These are phyloP conservation scores for Alternaria sp. DNA, from an alignment of 2,329 filamentous ascomycete species.

Conservation along the genomic window DNA sequence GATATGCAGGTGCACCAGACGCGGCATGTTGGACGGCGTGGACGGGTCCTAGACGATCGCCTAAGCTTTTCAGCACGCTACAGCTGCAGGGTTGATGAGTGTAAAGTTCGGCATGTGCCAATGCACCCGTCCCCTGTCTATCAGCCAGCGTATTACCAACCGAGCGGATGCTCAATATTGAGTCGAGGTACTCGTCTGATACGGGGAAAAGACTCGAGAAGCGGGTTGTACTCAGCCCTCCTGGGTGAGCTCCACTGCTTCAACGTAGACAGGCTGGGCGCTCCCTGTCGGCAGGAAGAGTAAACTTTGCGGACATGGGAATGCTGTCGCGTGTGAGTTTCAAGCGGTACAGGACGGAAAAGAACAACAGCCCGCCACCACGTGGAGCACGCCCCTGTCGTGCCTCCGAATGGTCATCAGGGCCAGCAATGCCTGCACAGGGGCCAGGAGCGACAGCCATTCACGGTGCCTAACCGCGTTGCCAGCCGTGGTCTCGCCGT, in stretches of 20 bases:
- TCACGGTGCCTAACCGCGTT: constrained; percentile 23
- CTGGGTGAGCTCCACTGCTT: constrained; percentile 1
- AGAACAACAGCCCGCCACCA: constrained; percentile 26
- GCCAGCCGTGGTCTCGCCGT: constrained; percentile 22
- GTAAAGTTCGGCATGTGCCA: constrained; percentile 21
- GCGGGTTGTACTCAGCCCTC: neutral
- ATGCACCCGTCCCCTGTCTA: constrained; percentile 13
- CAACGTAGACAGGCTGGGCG: constrained; percentile 1
- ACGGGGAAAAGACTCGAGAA: constrained; percentile 13
- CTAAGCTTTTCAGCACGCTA: constrained; percentile 18
- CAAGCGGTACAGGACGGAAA: constrained; percentile 17
- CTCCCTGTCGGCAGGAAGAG: constrained; percentile 4
- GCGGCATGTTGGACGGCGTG: constrained; percentile 21
- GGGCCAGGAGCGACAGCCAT: constrained; percentile 23
- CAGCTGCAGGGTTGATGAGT: constrained; percentile 19
- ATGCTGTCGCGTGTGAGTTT: constrained; percentile 24
- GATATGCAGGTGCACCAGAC: constrained; percentile 24
- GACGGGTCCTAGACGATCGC: constrained; percentile 24
- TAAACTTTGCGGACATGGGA: constrained; percentile 5
- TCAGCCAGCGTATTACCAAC: constrained; percentile 24
- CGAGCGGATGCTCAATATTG: constrained; percentile 12
- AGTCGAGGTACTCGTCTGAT: constrained; percentile 7
- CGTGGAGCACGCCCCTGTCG: constrained; percentile 25
- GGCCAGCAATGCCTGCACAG: constrained; percentile 25
- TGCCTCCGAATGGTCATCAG: constrained; percentile 1